These are phyloP conservation scores for Lepidopterella palustris DNA, from an alignment of 495 filamentous ascomycete species.

Conservation along the genomic window DNA sequence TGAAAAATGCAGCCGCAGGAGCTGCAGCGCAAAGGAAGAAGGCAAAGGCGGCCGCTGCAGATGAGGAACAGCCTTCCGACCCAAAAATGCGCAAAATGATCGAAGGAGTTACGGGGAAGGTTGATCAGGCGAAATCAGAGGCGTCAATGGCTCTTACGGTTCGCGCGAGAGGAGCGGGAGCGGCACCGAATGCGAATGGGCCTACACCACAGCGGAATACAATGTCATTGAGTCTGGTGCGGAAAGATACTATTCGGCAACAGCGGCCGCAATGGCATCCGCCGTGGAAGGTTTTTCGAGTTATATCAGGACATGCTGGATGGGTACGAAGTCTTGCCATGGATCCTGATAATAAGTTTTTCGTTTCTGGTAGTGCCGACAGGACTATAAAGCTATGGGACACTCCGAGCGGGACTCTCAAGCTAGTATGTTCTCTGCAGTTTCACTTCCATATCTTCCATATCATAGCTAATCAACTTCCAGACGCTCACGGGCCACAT, in stretches of 20 bases:
- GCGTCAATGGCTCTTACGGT: slow-evolving; percentile 57
- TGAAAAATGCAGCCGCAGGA: slow-evolving; percentile 56
- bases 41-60: slow-evolving; percentile 35
- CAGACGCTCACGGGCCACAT: slow-evolving; percentile 96
- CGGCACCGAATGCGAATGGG: slow-evolving; percentile 42
- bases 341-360: slow-evolving; percentile 96
- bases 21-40: slow-evolving; percentile 56
- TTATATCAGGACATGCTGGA: slow-evolving; percentile 92
- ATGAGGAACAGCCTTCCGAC: slow-evolving; percentile 47
- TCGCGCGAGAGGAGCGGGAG: slow-evolving; percentile 34
- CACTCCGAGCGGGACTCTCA: slow-evolving; percentile 72
- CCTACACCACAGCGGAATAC: slow-evolving; percentile 43
- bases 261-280: slow-evolving; percentile 88
- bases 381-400: slow-evolving; percentile 99
- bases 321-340: slow-evolving; percentile 91
- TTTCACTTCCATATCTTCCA: no score
- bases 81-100: slow-evolving; percentile 61
- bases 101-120: slow-evolving; percentile 53
- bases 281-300: slow-evolving; percentile 97
- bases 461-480: no score
- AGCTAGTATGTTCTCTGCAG: no score
- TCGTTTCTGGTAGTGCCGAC: slow-evolving; percentile 92
- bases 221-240: slow-evolving; percentile 55
- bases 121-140: slow-evolving; percentile 32
- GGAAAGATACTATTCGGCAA: slow-evolving; percentile 63